These are phyloP conservation scores for Begonia peltatifolia DNA, from an alignment of 306 rosid species.

Conservation along the genomic window DNA sequence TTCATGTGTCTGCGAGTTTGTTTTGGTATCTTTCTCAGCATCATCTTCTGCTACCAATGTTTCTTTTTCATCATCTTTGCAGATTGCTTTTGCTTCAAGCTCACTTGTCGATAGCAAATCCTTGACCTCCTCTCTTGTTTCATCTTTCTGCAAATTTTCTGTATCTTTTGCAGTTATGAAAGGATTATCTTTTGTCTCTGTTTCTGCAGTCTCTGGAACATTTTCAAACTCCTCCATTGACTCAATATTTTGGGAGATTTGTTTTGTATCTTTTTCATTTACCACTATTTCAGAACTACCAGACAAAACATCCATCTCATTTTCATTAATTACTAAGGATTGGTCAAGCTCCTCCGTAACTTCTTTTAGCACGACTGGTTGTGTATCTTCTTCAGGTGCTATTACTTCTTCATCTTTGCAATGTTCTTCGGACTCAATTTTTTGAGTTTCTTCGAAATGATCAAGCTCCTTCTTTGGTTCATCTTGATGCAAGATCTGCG, in stretches of 20 bases:
- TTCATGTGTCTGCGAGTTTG: not conserved
- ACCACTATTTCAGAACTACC: conserved; percentile 6
- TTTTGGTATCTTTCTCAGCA: too few relatives aligned
- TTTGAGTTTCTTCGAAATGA: not conserved
- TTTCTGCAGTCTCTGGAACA: conserved; percentile 6
- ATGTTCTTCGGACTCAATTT: not conserved
- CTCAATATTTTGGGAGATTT: conserved; percentile 7
- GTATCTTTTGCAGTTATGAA: conserved; percentile 6
- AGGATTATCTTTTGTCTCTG: conserved; percentile 6
- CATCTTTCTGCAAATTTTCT: conserved; percentile 9
- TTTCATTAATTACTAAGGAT: not conserved
- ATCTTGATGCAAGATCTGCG: not conserved
- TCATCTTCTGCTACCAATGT: conserved; percentile 1
- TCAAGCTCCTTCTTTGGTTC: not conserved
- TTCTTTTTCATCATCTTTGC: conserved; percentile 2
- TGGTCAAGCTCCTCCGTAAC: not conserved
- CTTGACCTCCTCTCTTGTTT: conserved; percentile 11
- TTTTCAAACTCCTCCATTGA: conserved; percentile 10
- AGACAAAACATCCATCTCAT: conserved; percentile 4
- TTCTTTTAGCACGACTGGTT: not conserved
- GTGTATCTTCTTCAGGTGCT: not conserved
- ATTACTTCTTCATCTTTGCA: not conserved
- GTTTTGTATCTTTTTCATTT: conserved; percentile 8
- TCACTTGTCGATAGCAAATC: conserved; percentile 7
- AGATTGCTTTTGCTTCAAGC: conserved; percentile 5